phyloP scores from a whole-genome alignment of 108 stramenopile species.

The Cyclostephanos tholiformis region DNA sequence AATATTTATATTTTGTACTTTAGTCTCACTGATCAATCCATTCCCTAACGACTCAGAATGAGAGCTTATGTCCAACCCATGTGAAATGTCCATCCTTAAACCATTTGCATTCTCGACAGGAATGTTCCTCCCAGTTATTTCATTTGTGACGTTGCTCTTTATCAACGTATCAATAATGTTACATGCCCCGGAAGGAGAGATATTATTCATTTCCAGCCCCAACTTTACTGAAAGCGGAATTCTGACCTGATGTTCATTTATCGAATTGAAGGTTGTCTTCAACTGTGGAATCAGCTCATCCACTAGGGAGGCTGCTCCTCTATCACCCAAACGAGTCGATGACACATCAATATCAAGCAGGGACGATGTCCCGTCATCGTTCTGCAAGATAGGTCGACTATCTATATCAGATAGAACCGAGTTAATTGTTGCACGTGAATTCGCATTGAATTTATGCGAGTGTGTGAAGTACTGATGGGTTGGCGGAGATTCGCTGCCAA shows the following conservation, averaged over 20 bases:
- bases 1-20: background rate
- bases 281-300: constrained; percentile 19
- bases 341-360: constrained; percentile 41
- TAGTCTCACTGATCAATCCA: constrained; percentile 12
- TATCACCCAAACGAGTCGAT: constrained; percentile 32
- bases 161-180: constrained; percentile 38
- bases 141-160: constrained; percentile 5
- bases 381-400: background rate
- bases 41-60: background rate
- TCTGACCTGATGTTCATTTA: background rate
- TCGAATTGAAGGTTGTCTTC: background rate
- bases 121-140: background rate
- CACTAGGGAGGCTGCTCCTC: constrained; percentile 18
- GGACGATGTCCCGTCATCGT: background rate
- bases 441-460: constrained; percentile 25
- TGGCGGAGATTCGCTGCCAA: background rate
- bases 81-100: background rate
- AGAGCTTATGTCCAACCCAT: background rate
- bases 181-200: constrained; percentile 44
- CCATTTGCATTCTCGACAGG: constrained; percentile 12
- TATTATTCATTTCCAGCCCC: constrained; percentile 42
- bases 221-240: constrained; percentile 12
- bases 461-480: constrained; percentile 11
- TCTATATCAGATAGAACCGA: constrained; percentile 28
- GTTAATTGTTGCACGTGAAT: constrained; percentile 15